Percentiles rank a stretch among this genome's conserved stretches.
These are phyloP conservation scores for Pleurotus salmoneostramineus DNA, from an alignment of 768 basidiomycete genomes.

Conservation along the genomic window DNA sequence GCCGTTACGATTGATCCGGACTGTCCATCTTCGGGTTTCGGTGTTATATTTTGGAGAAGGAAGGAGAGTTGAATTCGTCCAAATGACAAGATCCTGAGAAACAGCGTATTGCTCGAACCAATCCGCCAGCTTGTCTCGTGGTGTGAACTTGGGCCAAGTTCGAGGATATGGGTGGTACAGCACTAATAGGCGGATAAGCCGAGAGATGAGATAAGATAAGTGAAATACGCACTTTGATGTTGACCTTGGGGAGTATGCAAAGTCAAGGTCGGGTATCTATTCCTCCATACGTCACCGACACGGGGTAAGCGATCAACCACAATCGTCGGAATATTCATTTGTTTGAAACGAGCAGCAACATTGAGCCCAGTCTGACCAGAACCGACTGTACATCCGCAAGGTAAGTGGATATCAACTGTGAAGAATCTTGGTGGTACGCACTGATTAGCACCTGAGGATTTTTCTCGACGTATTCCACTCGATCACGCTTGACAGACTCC, in stretches of 20 bases:
- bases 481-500: constrained; percentile 26
- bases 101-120: constrained; percentile 39
- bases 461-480: constrained; percentile 30
- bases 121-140: constrained; percentile 37
- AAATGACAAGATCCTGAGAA: constrained; percentile 38
- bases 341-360: constrained; percentile 36
- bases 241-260: constrained; percentile 28
- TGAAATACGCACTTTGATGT: constrained; percentile 9
- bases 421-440: constrained; percentile 15
- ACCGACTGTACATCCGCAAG: constrained; percentile 28
- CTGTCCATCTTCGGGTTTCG: constrained; percentile 26
- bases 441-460: constrained; percentile 36
- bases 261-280: constrained; percentile 36
- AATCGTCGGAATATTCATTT: constrained; percentile 33
- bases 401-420: neutral
- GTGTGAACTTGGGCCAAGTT: constrained; percentile 37
- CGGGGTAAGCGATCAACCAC: constrained; percentile 29
- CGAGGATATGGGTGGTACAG: constrained; percentile 33
- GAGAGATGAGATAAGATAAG: neutral
- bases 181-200: constrained; percentile 20
- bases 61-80: constrained; percentile 30
- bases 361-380: constrained; percentile 40
- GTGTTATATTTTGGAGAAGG: constrained; percentile 29
- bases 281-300: constrained; percentile 39
- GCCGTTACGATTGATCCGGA: constrained; percentile 26